Evolutionary conservation across 345 rosid species (phyloP), one percentile per base, ranked within the genome.

Genomic region (Eucalyptus sideroxylon): DNA sequence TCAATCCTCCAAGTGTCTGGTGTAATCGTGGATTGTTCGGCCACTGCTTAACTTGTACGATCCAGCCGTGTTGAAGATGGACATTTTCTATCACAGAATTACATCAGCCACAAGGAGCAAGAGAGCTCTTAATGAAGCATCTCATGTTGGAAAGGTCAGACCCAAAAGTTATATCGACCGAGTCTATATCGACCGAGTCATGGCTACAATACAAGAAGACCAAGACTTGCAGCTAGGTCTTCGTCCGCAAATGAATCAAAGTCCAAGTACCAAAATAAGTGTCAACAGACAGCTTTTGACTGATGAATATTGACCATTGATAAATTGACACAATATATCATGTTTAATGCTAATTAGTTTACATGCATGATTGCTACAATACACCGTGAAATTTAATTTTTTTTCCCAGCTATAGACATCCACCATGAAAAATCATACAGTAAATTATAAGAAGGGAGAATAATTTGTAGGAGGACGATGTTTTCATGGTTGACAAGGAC

Each of bases 31-130:
- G 50, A 95, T 93, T 10, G 95, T 93, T 42, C 94, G 86, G 90
- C 94, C 95, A 83, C 94, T 93, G 92, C 96, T 93, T 92, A 95
- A 92, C 93, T 94, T 94, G 93, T 90, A 91, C 2, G 94, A 94
- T n/a, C 95, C 94, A 12, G 95, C 95, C 16, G 93, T 92, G n/a
- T 95, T 94, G 93, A 94, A 83, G 72, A 94, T 91, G 50, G 97
- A 94, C 96, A 93, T 92, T 89, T 90, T 91, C 56, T 27, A 27
- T 60, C 15, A 11, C 30, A 60, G 16, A 60, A 11, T 60, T 60
- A 60, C n/a, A 10, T 11, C 67, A 60, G 67, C 4, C 31, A 27
- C 67, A 27, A 5, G 30, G n/a, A 60, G n/a, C 4, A 60, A 60
- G 67, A 26, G n/a, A 60, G 67, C 31, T 60, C 67, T 27, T 60